These are phyloP conservation scores for Leccinum subrobustum DNA, from an alignment of 1,284 basidiomycete genomes.

Conservation along the genomic window DNA sequence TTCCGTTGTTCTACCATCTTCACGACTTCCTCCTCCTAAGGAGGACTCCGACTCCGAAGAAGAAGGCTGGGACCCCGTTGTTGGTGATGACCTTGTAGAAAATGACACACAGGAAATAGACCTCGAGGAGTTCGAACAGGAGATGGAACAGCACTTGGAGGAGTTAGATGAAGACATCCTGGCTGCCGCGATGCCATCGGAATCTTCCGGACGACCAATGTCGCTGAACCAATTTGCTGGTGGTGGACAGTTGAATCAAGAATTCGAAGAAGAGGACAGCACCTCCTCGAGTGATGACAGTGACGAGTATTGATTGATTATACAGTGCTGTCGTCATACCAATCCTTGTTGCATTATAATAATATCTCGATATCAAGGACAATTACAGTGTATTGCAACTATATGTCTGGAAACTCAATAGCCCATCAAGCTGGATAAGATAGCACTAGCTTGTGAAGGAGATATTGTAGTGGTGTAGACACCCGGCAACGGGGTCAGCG, in stretches of 20 bases:
- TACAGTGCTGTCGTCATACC: constrained; percentile 3
- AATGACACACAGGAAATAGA: constrained; percentile 47
- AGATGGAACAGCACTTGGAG: constrained; percentile 46
- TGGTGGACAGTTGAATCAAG: constrained; percentile 38
- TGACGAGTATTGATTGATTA: constrained; percentile 54
- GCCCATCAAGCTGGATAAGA: constrained; percentile 12
- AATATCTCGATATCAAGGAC: constrained; percentile 8
- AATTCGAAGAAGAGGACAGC: constrained; percentile 50
- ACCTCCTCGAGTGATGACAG: constrained; percentile 66
- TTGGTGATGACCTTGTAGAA: constrained; percentile 34
- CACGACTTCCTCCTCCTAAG: constrained; percentile 21
- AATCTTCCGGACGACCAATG: constrained; percentile 42
- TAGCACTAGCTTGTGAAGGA: constrained; percentile 11
- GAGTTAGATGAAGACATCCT: constrained; percentile 39
- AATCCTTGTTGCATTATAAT: constrained; percentile 2
- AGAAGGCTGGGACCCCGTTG: constrained; percentile 53
- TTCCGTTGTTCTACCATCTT: constrained; percentile 35
- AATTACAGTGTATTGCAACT: constrained; percentile 3
- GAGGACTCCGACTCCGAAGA: constrained; percentile 53
- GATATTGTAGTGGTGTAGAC: constrained; percentile 13
- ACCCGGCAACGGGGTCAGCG: background rate
- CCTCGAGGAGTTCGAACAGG: constrained; percentile 46
- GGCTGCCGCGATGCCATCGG: constrained; percentile 42
- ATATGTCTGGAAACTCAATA: constrained; percentile 5
- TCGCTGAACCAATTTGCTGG: constrained; percentile 53